phyloP scores from a whole-genome alignment of 2,329 filamentous ascomycete species.

The Ophiostoma sp. region DNA sequence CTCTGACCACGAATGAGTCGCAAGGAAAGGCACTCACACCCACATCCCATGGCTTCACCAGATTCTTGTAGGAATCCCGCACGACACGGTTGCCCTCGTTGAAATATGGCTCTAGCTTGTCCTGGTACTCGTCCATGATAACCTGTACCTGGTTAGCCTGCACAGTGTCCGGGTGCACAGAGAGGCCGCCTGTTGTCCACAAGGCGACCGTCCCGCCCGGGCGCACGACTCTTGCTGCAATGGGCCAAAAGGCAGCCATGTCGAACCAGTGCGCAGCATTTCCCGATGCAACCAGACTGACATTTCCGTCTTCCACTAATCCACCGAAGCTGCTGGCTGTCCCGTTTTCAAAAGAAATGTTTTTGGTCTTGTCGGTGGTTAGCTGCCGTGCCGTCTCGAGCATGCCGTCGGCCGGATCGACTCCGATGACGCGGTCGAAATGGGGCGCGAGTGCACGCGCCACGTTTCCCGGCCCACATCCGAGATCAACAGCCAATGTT shows the following conservation, averaged over 20 bases:
- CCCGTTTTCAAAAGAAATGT: conserved; percentile 39
- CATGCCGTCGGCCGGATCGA: conserved; percentile 52
- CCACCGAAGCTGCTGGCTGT: conserved; percentile 40
- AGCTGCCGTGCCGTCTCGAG: conserved; percentile 42
- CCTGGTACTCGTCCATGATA: conserved; percentile 36
- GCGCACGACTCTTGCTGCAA: conserved; percentile 43
- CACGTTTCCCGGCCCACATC: conserved; percentile 52
- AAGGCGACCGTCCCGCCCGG: conserved; percentile 52
- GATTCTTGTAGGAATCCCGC: conserved; percentile 38
- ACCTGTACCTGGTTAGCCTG: conserved; percentile 41
- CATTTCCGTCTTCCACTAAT: conserved; percentile 31
- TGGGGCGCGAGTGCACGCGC: conserved; percentile 41
- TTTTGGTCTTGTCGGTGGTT: conserved; percentile 29
- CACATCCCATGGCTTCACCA: conserved; percentile 48
- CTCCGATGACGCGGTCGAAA: conserved; percentile 45
- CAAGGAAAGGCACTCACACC: conserved; percentile 38
- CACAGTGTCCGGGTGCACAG: conserved; percentile 34
- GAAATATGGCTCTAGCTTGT: conserved; percentile 37
- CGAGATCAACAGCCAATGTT: conserved; percentile 45
- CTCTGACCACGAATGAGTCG: conserved; percentile 37
- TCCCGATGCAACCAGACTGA: conserved; percentile 48
- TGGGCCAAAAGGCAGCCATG: conserved; percentile 45
- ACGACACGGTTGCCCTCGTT: conserved; percentile 41
- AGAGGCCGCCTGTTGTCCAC: conserved; percentile 40
- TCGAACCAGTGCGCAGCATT: conserved; percentile 56